phyloP scores from a whole-genome alignment of 495 filamentous ascomycete species.

The Penicillium malachiteum region DNA sequence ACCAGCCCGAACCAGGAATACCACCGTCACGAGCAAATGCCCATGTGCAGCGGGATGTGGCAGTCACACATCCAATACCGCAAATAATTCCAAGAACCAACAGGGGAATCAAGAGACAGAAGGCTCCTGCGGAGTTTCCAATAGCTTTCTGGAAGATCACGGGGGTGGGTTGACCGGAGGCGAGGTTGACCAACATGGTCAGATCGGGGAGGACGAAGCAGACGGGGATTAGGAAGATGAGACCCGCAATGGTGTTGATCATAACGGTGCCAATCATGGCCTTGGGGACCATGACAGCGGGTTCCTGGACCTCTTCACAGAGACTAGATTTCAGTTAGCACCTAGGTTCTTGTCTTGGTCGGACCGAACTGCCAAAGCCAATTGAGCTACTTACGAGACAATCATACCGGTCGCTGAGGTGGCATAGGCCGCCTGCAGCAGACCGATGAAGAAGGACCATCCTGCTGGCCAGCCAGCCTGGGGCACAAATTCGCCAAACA shows the following conservation, averaged over 20 bases:
- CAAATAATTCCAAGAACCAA: constrained; percentile 69
- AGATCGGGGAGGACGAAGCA: constrained; percentile 60
- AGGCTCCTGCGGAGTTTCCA: constrained; percentile 48
- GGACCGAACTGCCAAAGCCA: neutral
- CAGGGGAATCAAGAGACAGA: constrained; percentile 65
- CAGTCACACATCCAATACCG: constrained; percentile 64
- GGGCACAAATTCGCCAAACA: constrained; percentile 56
- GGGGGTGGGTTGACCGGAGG: constrained; percentile 43
- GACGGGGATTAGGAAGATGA: constrained; percentile 61
- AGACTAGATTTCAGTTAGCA: constrained; percentile 39
- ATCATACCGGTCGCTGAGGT: constrained; percentile 54
- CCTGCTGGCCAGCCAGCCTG: constrained; percentile 56
- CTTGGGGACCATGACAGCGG: constrained; percentile 58
- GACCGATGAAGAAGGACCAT: constrained; percentile 56
- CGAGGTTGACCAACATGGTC: constrained; percentile 53
- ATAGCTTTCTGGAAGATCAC: constrained; percentile 21
- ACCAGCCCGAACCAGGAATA: constrained; percentile 61
- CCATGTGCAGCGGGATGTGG: constrained; percentile 66
- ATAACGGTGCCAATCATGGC: constrained; percentile 65
- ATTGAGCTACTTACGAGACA: constrained; percentile 20
- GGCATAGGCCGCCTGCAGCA: constrained; percentile 55
- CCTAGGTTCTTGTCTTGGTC: neutral
- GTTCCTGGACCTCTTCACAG: constrained; percentile 62
- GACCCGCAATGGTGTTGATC: constrained; percentile 63
- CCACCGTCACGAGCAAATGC: constrained; percentile 63